These are phyloP conservation scores for Fusarium nanum DNA, from an alignment of 2,329 filamentous ascomycete species.

Conservation along the genomic window DNA sequence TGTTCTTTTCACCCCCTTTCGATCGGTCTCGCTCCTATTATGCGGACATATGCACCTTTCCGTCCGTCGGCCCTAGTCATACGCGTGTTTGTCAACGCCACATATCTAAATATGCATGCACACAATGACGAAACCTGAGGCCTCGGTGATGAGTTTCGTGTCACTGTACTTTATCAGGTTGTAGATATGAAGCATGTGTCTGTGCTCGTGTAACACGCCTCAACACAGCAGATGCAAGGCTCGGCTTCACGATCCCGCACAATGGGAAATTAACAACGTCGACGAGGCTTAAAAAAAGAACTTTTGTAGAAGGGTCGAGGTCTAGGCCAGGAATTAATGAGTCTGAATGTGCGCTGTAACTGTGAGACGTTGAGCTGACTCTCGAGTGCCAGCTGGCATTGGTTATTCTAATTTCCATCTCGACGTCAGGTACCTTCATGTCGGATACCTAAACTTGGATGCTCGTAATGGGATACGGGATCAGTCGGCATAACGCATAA, in stretches of 20 bases:
- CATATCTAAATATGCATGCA: not conserved
- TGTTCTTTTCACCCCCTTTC: not conserved
- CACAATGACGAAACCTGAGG: not conserved
- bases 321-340: not conserved
- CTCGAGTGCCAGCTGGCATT: not conserved
- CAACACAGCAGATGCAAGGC: not conserved
- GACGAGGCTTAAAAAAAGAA: not conserved
- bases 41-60: conserved; percentile 21
- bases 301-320: conserved; percentile 1
- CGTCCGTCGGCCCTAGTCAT: conserved; percentile 4
- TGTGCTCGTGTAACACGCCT: conserved; percentile 26
- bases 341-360: conserved; percentile 2
- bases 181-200: conserved; percentile 23
- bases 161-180: conserved; percentile 5
- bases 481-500: conserved; percentile 9
- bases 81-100: conserved; percentile 21
- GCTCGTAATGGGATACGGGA: not conserved
- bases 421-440: not conserved
- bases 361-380: conserved; percentile 34
- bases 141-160: conserved; percentile 1
- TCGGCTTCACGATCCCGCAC: conserved; percentile 9
- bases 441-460: not conserved
- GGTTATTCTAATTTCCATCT: not conserved
- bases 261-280: not conserved
- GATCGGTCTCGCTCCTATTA: not conserved